phyloP scores from a whole-genome alignment of 495 filamentous ascomycete species.

The Penicillium paxilli region DNA sequence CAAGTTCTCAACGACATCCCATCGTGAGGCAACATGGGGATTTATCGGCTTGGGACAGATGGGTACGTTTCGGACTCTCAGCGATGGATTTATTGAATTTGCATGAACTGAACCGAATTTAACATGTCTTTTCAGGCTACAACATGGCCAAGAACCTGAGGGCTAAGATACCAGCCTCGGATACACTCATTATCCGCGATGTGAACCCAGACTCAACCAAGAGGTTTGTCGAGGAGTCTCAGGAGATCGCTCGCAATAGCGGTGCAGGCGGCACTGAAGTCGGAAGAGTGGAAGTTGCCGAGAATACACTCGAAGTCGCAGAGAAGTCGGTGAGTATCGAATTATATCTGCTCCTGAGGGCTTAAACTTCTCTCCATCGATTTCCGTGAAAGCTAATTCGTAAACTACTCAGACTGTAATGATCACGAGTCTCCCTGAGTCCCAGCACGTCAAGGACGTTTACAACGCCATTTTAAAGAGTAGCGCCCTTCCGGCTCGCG shows the following conservation, averaged over 20 bases:
- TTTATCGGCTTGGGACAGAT: conserved; percentile 88
- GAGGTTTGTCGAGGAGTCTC: conserved; percentile 61
- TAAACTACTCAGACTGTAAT: conserved; percentile 59
- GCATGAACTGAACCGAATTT: not conserved
- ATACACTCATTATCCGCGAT: conserved; percentile 72
- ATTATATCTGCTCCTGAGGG: not conserved
- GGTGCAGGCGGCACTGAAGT: conserved; percentile 32
- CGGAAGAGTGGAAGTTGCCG: conserved; percentile 56
- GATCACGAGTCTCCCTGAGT: conserved; percentile 79
- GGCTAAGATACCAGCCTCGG: conserved; percentile 67
- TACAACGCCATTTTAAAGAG: conserved; percentile 62
- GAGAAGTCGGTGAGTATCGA: conserved; percentile 71
- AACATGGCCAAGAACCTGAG: conserved; percentile 89
- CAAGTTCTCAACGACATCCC: conserved; percentile 57
- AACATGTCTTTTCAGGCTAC: conserved; percentile 56
- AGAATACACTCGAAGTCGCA: conserved; percentile 59
- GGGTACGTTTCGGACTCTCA: conserved; percentile 56
- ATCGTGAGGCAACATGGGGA: conserved; percentile 66
- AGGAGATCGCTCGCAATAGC: conserved; percentile 34
- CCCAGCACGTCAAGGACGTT: conserved; percentile 73
- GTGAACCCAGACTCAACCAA: conserved; percentile 63
- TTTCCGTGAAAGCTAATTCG: too few relatives aligned
- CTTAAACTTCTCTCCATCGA: too few relatives aligned
- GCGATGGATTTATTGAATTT: too few relatives aligned
- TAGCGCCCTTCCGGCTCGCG: conserved; percentile 37